A percentile compares a stretch with the other conserved stretches of the same genome.
Conservation (phyloP, 2,329 filamentous ascomycete genomes). For the Trematosphaeria pertusa region DNA sequence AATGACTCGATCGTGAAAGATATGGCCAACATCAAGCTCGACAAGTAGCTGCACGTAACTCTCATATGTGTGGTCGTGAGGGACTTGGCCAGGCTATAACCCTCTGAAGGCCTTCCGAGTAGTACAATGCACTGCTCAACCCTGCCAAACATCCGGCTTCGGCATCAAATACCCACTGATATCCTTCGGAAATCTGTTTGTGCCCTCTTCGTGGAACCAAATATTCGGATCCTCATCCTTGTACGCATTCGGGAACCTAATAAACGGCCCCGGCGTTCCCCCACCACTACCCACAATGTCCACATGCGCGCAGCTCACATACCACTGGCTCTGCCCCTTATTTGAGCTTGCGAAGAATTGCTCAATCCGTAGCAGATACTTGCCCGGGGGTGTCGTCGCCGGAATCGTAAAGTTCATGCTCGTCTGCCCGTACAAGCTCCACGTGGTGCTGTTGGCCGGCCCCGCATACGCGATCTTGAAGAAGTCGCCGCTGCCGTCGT, state of each 20-base stretch:
- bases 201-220: slow-evolving; percentile 21
- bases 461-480: slow-evolving; percentile 27
- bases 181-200: slow-evolving; percentile 11
- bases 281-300: slow-evolving; percentile 20
- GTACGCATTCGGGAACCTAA: slow-evolving; percentile 24
- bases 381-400: slow-evolving; percentile 23
- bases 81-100: no score
- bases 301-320: slow-evolving; percentile 25
- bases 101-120: no score
- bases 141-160: slow-evolving; percentile 17
- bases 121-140: no score
- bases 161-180: slow-evolving; percentile 15
- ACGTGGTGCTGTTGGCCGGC: slow-evolving; percentile 9
- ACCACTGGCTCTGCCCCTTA: slow-evolving; percentile 19
- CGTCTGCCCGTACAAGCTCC: slow-evolving; percentile 6
- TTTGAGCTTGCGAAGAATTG: slow-evolving; percentile 16
- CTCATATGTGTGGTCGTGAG: no score
- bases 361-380: slow-evolving; percentile 26
- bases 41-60: no score
- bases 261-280: slow-evolving; percentile 10
- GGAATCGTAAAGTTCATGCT: slow-evolving; percentile 25
- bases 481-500: slow-evolving; percentile 23
- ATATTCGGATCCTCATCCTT: slow-evolving; percentile 19
- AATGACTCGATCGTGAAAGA: no score
- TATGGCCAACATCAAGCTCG: no score